phyloP scores from a whole-genome alignment of 2,329 filamentous ascomycete species.

The Amesomyces nigricolor region DNA sequence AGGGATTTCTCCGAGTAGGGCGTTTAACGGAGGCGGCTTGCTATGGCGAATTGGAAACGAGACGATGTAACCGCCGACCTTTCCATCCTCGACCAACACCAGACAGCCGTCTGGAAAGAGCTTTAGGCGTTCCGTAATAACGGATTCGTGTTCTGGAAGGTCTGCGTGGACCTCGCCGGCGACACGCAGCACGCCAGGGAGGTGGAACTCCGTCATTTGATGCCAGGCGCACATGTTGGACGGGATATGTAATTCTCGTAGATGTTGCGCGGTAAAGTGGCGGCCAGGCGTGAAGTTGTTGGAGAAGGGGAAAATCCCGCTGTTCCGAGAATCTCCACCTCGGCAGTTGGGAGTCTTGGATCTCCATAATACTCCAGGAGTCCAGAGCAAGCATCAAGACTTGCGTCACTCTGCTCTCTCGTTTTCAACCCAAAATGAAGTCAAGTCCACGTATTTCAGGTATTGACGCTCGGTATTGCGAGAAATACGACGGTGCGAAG shows the following conservation, averaged over 20 bases:
- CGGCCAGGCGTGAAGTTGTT: too few species aligned
- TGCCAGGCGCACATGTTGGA: constrained; percentile 28
- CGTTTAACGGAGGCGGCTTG: constrained; percentile 31
- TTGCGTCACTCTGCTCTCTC: too few species aligned
- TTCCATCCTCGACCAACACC: constrained; percentile 24
- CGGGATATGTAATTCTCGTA: too few species aligned
- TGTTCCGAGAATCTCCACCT: too few species aligned
- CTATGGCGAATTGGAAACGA: constrained; percentile 33
- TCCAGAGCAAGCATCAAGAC: too few species aligned
- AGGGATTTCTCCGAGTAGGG: constrained; percentile 28
- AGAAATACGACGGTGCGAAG: too few species aligned
- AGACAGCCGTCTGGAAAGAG: constrained; percentile 35
- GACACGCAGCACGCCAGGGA: constrained; percentile 27
- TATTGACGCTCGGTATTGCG: too few species aligned
- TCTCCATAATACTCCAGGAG: too few species aligned
- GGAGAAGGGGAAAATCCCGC: too few species aligned
- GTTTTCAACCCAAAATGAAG: too few species aligned
- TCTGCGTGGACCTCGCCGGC: constrained; percentile 29
- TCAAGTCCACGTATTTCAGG: too few species aligned
- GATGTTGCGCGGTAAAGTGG: background rate
- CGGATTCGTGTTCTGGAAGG: constrained; percentile 29
- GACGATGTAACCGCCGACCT: constrained; percentile 32
- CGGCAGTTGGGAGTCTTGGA: too few species aligned
- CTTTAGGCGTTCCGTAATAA: constrained; percentile 31
- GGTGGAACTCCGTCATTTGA: constrained; percentile 25